These are phyloP conservation scores for Aspergillus ochraceus DNA, from an alignment of 2,329 filamentous ascomycete species.

Conservation along the genomic window DNA sequence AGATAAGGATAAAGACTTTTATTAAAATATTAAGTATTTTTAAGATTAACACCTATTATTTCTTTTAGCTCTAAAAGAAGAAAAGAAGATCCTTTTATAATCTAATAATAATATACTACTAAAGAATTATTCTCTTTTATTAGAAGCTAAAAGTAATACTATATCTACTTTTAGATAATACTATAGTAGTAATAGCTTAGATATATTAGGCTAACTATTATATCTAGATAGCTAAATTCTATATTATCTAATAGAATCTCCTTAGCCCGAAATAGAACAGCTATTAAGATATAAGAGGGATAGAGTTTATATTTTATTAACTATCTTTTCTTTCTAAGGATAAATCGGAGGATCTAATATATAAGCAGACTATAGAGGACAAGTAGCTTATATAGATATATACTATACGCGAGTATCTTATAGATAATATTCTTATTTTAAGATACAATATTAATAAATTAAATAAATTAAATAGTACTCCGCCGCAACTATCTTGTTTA, in stretches of 20 bases:
- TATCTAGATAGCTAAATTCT: slow-evolving; percentile 64
- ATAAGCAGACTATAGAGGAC: slow-evolving; percentile 52
- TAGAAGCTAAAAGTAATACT: slow-evolving; percentile 49
- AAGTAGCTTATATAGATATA: slow-evolving; percentile 16
- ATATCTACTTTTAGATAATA: slow-evolving; percentile 52
- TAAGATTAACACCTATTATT: slow-evolving; percentile 57
- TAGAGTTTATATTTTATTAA: slow-evolving; percentile 64
- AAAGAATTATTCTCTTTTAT: slow-evolving; percentile 52
- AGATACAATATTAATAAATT: neutral
- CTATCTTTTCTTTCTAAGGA: slow-evolving; percentile 60
- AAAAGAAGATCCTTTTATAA: slow-evolving; percentile 20
- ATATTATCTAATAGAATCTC: slow-evolving; percentile 56
- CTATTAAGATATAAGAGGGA: slow-evolving; percentile 43
- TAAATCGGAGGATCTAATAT: slow-evolving; percentile 54
- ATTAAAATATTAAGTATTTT: slow-evolving; percentile 52
- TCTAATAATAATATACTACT: slow-evolving; percentile 45
- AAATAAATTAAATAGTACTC: slow-evolving; percentile 17
- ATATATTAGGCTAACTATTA: slow-evolving; percentile 56
- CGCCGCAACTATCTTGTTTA: slow-evolving; percentile 13
- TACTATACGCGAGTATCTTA: slow-evolving; percentile 1
- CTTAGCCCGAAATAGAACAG: slow-evolving; percentile 62
- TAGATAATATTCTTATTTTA: neutral
- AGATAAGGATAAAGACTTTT: slow-evolving; percentile 55
- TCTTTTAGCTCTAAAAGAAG: slow-evolving; percentile 42
- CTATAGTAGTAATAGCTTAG: slow-evolving; percentile 60